Evolutionary conservation across 2,329 filamentous ascomycete species (phyloP), one percentile per base, ranked within the genome.

Genomic region (Ascochyta clinopodiicola): DNA sequence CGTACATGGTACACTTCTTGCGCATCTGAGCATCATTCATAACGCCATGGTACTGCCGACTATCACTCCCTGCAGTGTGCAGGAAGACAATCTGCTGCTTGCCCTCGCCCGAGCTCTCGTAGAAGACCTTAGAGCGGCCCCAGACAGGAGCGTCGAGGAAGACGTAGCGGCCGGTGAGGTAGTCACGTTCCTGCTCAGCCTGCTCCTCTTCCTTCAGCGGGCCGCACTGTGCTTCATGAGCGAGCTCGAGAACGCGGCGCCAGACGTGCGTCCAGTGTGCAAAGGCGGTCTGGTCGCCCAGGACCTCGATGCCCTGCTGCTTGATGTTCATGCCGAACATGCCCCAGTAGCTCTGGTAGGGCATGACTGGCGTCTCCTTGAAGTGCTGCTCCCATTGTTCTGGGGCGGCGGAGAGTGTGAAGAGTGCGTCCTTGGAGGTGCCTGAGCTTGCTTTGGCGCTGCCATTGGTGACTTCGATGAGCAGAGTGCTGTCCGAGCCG

Each of bases 31-130:
- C 52, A 51, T 82, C 75, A 51, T 82, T 82, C 79, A 83, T 78
- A 2, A 83, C 80, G 19, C 80, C 80, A 47, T 83, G 81, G 47
- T 82, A 82, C 61, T 82, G 80, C 25, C 80, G 66, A 25, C 74
- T 72, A 57, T 83, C 81, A 44, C 76, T 78, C 2, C 80, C 80
- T 13, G 78, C 78, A 0, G 78, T 80, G 56, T 81, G 79, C 5
- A 78, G 63, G 59, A 81, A 80, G 22, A 75, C 67, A 42, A 83
- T 80, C 24, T 76, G 73, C 51, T 81, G 78, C 19, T 77, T 73
- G 1, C 81, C 81, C 2, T 74, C 75, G 6, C 81, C 80, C 5
- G 78, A 72, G 22, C 70, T 74, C 57, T 83, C 81, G 59, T 81
- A 81, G 67, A 82, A 83, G 29, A 81, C 66, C 68, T 82, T 83